Conservation (phyloP, 1,139 yeast genomes). For the Citeromyces hawaiiensis region DNA sequence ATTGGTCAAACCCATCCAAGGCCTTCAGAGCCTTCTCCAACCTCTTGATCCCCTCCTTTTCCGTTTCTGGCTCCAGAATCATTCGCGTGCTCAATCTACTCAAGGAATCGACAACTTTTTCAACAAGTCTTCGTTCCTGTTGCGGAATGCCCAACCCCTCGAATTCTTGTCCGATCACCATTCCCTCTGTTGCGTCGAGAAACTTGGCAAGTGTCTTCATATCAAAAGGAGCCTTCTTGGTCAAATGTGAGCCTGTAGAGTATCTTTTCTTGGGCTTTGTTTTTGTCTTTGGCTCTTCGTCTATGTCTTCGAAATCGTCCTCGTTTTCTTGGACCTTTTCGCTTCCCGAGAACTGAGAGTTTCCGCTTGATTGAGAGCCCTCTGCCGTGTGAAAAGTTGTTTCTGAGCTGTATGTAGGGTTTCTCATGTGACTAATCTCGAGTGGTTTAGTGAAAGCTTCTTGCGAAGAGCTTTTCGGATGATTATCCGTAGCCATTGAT, state of each 20-base stretch:
- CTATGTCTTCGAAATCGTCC: slow-evolving; percentile 10
- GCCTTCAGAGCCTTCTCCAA: slow-evolving; percentile 73
- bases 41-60: slow-evolving; percentile 69
- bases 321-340: slow-evolving; percentile 4
- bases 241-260: neutral
- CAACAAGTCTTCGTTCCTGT: slow-evolving; percentile 68
- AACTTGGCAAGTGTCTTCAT: slow-evolving; percentile 44
- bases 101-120: slow-evolving; percentile 73
- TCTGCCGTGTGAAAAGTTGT: slow-evolving; percentile 2
- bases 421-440: neutral
- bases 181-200: slow-evolving; percentile 51
- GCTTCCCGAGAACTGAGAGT: slow-evolving; percentile 1
- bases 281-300: slow-evolving; percentile 4
- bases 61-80: slow-evolving; percentile 69
- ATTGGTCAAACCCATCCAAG: slow-evolving; percentile 55
- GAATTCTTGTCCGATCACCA: slow-evolving; percentile 57
- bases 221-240: slow-evolving; percentile 28
- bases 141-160: slow-evolving; percentile 60
- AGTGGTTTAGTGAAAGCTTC: neutral
- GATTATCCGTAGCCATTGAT: neutral
- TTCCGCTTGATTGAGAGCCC: neutral
- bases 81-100: slow-evolving; percentile 81
- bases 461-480: too few relatives aligned
- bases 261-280: neutral
- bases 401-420: neutral